Evolutionary conservation across 2,329 filamentous ascomycete genomes (phyloP).

Genomic region (Monilinia fructigena): DNA sequence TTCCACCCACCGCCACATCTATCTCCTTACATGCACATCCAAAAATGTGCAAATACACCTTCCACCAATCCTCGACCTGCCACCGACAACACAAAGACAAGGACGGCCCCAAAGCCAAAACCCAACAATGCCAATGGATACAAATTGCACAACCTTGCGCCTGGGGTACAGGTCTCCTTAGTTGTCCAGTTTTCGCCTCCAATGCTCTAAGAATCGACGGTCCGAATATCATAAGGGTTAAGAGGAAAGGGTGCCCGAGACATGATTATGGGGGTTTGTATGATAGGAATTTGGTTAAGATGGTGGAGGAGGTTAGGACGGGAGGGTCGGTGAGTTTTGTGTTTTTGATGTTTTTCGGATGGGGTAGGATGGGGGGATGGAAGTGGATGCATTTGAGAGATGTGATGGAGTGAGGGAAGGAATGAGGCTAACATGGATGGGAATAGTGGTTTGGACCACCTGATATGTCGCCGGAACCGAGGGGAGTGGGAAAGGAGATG

Average conservation of each 20-base stretch:
- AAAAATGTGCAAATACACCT: constrained; percentile 19
- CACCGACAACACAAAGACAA: neutral
- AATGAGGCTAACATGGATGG: neutral
- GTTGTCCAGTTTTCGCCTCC: constrained; percentile 14
- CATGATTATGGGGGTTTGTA: constrained; percentile 11
- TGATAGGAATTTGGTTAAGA: constrained; percentile 22
- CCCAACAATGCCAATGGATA: constrained; percentile 20
- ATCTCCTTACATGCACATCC: neutral
- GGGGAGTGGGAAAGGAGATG: neutral
- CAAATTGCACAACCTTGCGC: constrained; percentile 13
- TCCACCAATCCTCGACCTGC: constrained; percentile 16
- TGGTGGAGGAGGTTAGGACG: constrained; percentile 15
- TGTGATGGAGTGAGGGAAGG: neutral
- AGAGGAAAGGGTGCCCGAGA: neutral
- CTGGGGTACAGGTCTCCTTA: constrained; percentile 13
- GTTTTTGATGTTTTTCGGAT: neutral
- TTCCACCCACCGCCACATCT: neutral
- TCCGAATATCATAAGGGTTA: constrained; percentile 10
- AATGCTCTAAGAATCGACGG: constrained; percentile 13
- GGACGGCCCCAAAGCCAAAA: neutral
- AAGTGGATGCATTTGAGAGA: too few species aligned
- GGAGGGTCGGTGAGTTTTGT: constrained; percentile 12
- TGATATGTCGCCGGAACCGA: constrained; percentile 4
- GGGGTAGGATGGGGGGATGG: neutral
- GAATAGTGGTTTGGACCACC: constrained; percentile 22